A percentile compares a stretch with the other conserved stretches of the same genome.
Conservation (phyloP, 345 rosid species). For the Trapa incisa region DNA sequence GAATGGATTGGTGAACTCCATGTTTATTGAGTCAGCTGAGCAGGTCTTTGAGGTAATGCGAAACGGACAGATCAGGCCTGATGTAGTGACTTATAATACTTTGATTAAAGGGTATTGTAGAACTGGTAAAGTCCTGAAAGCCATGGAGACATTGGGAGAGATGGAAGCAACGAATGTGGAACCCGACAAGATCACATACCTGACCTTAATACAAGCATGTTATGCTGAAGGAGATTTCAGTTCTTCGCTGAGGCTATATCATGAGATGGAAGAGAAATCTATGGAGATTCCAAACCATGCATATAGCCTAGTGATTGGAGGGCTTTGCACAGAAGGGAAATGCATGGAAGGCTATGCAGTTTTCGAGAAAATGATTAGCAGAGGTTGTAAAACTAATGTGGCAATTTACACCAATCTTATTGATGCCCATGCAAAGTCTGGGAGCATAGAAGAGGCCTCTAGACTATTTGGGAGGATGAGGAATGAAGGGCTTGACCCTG, state of each 20-base stretch:
- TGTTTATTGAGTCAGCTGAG: conserved; percentile 67
- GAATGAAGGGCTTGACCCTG: conserved; percentile 47
- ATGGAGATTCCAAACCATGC: conserved; percentile 66
- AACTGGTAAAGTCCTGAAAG: conserved; percentile 53
- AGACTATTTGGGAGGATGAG: conserved; percentile 71
- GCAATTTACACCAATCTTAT: conserved; percentile 72
- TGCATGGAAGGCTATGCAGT: conserved; percentile 53
- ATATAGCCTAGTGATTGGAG: conserved; percentile 65
- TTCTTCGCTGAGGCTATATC: conserved; percentile 62
- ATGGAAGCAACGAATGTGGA: conserved; percentile 58
- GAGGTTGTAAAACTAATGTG: conserved; percentile 50
- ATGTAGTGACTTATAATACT: conserved; percentile 61
- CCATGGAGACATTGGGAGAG: conserved; percentile 41
- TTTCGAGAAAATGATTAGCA: conserved; percentile 51
- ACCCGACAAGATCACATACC: conserved; percentile 72
- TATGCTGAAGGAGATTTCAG: conserved; percentile 55
- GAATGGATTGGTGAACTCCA: conserved; percentile 59
- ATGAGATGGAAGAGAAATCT: conserved; percentile 74
- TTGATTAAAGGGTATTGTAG: conserved; percentile 82
- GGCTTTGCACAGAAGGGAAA: conserved; percentile 68
- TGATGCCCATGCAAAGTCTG: conserved; percentile 59
- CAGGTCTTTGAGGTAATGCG: conserved; percentile 68
- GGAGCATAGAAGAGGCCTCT: conserved; percentile 53
- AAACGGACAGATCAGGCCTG: conserved; percentile 51
- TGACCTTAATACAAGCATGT: conserved; percentile 74